Conservation (phyloP, 1,139 yeast species). For the Diutina rugosa region DNA sequence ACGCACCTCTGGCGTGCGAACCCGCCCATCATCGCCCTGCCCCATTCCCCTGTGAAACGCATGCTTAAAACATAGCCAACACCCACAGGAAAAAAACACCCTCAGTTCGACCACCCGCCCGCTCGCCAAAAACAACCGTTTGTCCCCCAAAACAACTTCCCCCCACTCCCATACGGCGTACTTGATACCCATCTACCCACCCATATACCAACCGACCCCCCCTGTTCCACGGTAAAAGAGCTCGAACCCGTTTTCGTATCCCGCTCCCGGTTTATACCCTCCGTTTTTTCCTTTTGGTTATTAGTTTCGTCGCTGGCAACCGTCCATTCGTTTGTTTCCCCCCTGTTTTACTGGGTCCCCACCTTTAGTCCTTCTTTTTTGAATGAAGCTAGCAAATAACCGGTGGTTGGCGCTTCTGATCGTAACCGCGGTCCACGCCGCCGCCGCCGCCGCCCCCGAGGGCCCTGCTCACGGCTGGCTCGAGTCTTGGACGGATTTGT, state of each 20-base stretch:
- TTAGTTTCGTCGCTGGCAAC: not conserved
- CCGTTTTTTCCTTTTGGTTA: not conserved
- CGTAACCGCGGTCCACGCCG: not conserved
- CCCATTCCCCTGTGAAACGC: constrained; percentile 2
- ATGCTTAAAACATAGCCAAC: constrained; percentile 1
- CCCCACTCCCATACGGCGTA: not conserved
- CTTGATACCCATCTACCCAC: not conserved
- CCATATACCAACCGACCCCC: not conserved
- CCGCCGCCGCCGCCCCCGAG: not conserved
- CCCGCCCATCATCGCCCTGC: not conserved
- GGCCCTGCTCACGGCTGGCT: not conserved
- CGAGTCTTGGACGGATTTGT: not conserved
- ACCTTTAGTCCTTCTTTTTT: not conserved
- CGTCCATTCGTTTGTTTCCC: not conserved
- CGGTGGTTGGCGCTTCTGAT: not conserved
- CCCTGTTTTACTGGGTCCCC: not conserved
- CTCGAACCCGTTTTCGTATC: not conserved
- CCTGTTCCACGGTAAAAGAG: not conserved
- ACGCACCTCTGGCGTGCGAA: not conserved
- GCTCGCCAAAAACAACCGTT: not conserved
- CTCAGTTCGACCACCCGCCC: not conserved
- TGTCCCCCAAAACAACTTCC: not conserved
- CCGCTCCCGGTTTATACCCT: not conserved
- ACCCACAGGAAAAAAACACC: not conserved
- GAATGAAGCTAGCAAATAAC: not conserved